Evolutionary conservation across 805 yeast species (phyloP), one percentile per base, ranked within the genome.

Genomic region (Metschnikowia amazonensis): DNA sequence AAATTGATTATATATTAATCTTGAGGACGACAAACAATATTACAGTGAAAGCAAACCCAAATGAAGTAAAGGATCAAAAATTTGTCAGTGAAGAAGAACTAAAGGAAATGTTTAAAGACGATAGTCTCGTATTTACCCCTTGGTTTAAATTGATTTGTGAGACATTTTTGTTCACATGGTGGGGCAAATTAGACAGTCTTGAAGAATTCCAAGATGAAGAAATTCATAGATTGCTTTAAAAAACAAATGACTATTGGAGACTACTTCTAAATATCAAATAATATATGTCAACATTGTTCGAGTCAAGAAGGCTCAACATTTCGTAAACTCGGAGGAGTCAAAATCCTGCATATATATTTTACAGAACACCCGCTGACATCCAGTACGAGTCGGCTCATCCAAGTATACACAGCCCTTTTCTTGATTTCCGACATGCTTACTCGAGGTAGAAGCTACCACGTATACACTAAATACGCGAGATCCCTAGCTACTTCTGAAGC

Each of bases 81-180:
- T 94, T 86, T 68, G 98, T 94, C 20, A 69, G 81, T 27, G 77
- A 77, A 21, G 68, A 69, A 1, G 84, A 86, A 56, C 75, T 94
- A 57, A 79, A 81, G 62, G 68, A 63, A 16, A 88, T 94, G 97
- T 86, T 94, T 64, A 55, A 75, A 18, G 88, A 90, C 62, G 57
- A 69, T 16, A 46, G 59, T n/a, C 74, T 86, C 50, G 73, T 79
- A 9, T 94, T 94, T 69, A 94, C 99, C 4, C 99, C 99, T 4
- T 94, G 99, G 99, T 94, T 94, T 74, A 89, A 88, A 67, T 78
- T 94, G 53, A 94, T 94, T 56, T 94, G 99, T 65, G 90, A 94
- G 62, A 80, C 86, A 37, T 88, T 87, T 60, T 72, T 94, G 60
- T 94, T 86, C 70, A 74, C 86, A 51, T 94, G 99, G 99, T 94